These are phyloP conservation scores for Acrocalymma vagum DNA, from an alignment of 2,329 filamentous ascomycete genomes.

Conservation along the genomic window DNA sequence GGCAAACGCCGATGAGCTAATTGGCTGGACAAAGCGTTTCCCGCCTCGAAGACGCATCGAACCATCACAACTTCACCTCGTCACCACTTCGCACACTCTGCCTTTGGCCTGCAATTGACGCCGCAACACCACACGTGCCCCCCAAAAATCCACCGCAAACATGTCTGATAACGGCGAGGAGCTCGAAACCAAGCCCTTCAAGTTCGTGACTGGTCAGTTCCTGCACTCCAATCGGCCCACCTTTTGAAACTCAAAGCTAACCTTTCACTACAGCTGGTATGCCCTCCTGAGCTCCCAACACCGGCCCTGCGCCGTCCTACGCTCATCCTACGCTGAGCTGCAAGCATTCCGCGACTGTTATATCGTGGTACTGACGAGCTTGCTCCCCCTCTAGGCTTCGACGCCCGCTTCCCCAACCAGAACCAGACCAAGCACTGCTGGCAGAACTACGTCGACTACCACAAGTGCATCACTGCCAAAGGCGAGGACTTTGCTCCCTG, in stretches of 20 bases:
- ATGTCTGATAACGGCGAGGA: slow-evolving; percentile 84
- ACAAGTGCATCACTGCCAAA: slow-evolving; percentile 99
- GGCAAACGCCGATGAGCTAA: slow-evolving; percentile 43
- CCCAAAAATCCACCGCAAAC: slow-evolving; percentile 60
- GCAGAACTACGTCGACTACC: slow-evolving; percentile 99
- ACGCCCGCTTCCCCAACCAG: slow-evolving; percentile 97
- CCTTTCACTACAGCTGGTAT: slow-evolving; percentile 48
- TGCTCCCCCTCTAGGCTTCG: slow-evolving; percentile 74
- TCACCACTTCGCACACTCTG: slow-evolving; percentile 28
- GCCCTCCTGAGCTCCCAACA: slow-evolving; percentile 26
- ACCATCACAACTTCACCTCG: slow-evolving; percentile 40
- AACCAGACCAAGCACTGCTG: slow-evolving; percentile 99
- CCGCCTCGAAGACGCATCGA: slow-evolving; percentile 39
- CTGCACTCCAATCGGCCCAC: slow-evolving; percentile 16
- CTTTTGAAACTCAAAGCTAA: slow-evolving; percentile 37
- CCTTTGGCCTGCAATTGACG: slow-evolving; percentile 43
- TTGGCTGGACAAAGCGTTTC: slow-evolving; percentile 43
- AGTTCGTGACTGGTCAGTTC: slow-evolving; percentile 96
- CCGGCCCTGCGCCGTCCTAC: slow-evolving; percentile 10
- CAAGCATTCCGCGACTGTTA: slow-evolving; percentile 3
- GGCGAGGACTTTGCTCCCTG: slow-evolving; percentile 98
- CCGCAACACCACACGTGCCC: slow-evolving; percentile 24
- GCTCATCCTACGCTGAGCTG: slow-evolving; percentile 2
- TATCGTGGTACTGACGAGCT: slow-evolving; percentile 27
- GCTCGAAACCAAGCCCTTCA: slow-evolving; percentile 98